A percentile compares a stretch with the other conserved stretches of the same genome.
phyloP scores from a whole-genome alignment of 2,329 filamentous ascomycete species.

The Exophiala xenobiotica region DNA sequence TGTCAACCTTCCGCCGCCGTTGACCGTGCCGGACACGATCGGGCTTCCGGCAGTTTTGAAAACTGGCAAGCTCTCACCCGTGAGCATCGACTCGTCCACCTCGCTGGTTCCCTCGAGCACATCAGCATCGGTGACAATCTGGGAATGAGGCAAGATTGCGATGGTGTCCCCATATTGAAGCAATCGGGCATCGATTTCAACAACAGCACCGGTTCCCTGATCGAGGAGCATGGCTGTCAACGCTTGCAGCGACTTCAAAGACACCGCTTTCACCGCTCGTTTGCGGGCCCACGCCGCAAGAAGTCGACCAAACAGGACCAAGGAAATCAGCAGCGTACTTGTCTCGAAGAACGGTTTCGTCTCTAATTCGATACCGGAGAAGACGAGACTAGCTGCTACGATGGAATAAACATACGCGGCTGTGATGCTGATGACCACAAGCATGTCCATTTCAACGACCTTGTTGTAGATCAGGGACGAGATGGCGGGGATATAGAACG shows the following conservation, averaged over 20 bases:
- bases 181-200: constrained; percentile 63
- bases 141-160: constrained; percentile 59
- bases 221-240: constrained; percentile 55
- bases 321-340: constrained; percentile 54
- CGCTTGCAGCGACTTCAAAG: constrained; percentile 57
- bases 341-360: constrained; percentile 55
- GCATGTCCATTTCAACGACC: constrained; percentile 55
- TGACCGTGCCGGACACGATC: constrained; percentile 65
- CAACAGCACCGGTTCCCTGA: constrained; percentile 34
- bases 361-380: constrained; percentile 37
- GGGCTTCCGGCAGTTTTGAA: constrained; percentile 54
- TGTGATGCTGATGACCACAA: constrained; percentile 54
- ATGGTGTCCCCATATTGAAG: constrained; percentile 71
- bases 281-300: constrained; percentile 50
- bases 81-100: constrained; percentile 75
- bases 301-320: constrained; percentile 53
- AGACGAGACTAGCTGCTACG: constrained; percentile 45
- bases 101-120: constrained; percentile 64
- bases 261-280: constrained; percentile 51
- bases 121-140: constrained; percentile 67
- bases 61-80: constrained; percentile 65
- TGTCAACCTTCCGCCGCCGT: constrained; percentile 53
- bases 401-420: constrained; percentile 53
- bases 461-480: constrained; percentile 46
- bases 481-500: constrained; percentile 65